phyloP scores from a whole-genome alignment of 768 basidiomycete species.

The Mycena vitilis region DNA sequence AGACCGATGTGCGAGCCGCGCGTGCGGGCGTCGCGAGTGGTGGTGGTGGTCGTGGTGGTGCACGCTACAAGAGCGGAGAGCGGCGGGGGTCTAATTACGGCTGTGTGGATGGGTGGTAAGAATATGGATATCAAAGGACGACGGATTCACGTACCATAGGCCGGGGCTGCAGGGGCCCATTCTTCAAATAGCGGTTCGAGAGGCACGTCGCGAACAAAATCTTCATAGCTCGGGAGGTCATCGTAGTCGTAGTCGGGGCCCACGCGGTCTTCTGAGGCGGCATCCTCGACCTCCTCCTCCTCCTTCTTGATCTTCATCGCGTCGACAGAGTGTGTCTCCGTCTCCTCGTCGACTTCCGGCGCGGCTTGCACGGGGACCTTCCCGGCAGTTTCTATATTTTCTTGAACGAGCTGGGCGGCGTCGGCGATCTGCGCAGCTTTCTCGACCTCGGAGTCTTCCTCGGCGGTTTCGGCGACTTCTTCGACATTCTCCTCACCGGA shows the following conservation, averaged over 20 bases:
- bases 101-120: neutral
- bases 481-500: too few species aligned
- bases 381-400: too few species aligned
- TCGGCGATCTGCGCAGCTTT: too few species aligned
- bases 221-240: constrained; percentile 12
- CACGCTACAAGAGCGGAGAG: neutral
- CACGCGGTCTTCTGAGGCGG: too few species aligned
- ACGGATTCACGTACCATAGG: neutral
- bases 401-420: too few species aligned
- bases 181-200: neutral
- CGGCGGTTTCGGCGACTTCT: too few species aligned
- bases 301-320: neutral
- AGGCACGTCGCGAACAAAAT: neutral
- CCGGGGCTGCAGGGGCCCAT: too few species aligned
- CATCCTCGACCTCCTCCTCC: neutral
- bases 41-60: neutral
- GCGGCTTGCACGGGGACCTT: too few species aligned
- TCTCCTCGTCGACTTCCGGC: neutral
- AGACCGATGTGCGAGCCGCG: neutral
- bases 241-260: neutral
- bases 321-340: too few species aligned
- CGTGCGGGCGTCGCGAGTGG: too few species aligned
- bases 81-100: neutral
- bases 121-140: neutral
- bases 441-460: too few species aligned